Percentiles rank a stretch among this genome's conserved stretches.
Conservation (phyloP, 108 stramenopile species). For the Cylindrotheca fusiformis region DNA sequence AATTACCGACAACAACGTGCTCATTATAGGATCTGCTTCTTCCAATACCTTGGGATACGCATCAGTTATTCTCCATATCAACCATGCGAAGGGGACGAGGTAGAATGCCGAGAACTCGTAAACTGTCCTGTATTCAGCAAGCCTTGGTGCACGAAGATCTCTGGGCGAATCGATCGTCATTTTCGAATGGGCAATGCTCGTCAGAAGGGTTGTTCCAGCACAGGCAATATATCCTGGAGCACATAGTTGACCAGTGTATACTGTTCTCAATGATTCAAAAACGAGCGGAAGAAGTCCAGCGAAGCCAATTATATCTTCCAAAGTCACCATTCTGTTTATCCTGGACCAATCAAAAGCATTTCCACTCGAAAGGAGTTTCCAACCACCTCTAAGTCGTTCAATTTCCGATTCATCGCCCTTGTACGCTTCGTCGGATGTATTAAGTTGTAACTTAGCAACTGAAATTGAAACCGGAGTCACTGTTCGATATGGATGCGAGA, state of each 20-base stretch:
- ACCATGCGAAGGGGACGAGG: constrained; percentile 4
- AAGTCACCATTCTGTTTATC: neutral
- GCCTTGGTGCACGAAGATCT: neutral
- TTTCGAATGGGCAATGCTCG: neutral
- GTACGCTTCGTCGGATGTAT: too few relatives aligned
- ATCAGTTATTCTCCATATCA: neutral
- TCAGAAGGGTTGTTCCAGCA: neutral
- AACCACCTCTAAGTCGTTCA: neutral
- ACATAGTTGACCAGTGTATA: neutral
- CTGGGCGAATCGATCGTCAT: constrained; percentile 4
- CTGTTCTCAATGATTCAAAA: neutral
- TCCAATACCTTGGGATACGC: neutral
- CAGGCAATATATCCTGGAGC: neutral
- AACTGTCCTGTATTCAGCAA: constrained; percentile 4
- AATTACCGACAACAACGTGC: neutral
- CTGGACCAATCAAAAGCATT: neutral
- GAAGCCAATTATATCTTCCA: constrained; percentile 1
- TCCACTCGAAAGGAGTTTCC: neutral
- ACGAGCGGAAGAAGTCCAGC: neutral
- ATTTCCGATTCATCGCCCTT: constrained; percentile 3
- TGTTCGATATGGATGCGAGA: too few relatives aligned
- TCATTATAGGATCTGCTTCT: neutral
- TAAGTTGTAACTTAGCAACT: too few relatives aligned
- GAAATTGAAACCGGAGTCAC: too few relatives aligned
- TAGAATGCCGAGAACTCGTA: constrained; percentile 5